A percentile compares a stretch with the other conserved stretches of the same genome.
Conservation (phyloP, 306 rosid genomes). For the Pachyrhizus erosus region DNA sequence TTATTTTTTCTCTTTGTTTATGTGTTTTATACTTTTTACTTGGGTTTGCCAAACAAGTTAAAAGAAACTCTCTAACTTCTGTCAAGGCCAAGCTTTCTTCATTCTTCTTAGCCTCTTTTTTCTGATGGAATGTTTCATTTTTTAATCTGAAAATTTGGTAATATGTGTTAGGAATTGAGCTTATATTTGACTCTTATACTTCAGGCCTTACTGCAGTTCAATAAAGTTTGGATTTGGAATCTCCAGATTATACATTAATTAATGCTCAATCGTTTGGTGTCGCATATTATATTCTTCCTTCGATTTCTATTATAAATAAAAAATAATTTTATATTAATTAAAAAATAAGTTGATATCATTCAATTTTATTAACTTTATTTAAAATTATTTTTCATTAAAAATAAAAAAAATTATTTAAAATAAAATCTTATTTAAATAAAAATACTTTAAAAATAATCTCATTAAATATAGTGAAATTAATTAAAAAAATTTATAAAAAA, state of each 20-base stretch:
- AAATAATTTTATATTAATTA: constrained; percentile 6
- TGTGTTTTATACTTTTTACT: not conserved
- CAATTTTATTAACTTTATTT: too few species aligned
- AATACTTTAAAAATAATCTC: too few species aligned
- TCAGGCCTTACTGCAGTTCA: constrained; percentile 21
- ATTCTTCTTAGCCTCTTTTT: not conserved
- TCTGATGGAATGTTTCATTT: not conserved
- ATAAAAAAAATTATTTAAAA: too few species aligned
- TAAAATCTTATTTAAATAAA: too few species aligned
- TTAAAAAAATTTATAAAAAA: too few species aligned
- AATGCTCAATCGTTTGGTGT: constrained; percentile 39
- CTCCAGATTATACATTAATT: constrained; percentile 34
- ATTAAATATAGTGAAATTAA: too few species aligned
- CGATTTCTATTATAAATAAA: too few species aligned
- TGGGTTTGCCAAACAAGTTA: not conserved
- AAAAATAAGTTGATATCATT: too few species aligned
- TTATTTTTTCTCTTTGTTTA: not conserved
- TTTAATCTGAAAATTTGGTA: not conserved
- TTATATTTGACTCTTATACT: not conserved
- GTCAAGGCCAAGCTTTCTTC: not conserved
- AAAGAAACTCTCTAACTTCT: not conserved
- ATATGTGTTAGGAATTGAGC: constrained; percentile 30
- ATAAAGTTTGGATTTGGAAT: constrained; percentile 30
- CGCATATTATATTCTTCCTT: constrained; percentile 13
- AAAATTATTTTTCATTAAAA: too few species aligned